Evolutionary conservation across 352 stramenopile species (phyloP), one percentile per base, ranked within the genome.

Genomic region (Phytophthora podocarpi): DNA sequence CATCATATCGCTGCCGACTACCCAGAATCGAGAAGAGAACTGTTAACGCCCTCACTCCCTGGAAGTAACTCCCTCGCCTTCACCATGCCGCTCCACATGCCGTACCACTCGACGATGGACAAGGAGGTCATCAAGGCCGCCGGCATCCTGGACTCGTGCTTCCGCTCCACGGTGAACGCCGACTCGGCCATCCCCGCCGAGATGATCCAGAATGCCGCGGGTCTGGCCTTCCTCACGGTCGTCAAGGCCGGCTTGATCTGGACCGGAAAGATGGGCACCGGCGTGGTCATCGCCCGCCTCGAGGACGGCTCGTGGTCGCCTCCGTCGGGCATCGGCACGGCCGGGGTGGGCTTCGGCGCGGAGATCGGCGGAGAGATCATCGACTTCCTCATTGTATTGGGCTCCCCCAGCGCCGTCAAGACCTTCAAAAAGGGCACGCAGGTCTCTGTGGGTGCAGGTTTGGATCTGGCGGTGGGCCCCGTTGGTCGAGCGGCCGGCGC

Each of bases 361-460:
- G 84, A 95, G 56, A 89, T 93, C 37, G 87, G 87, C 36, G 87
- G 85, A 12, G 87, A 96, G 53, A 89, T 96, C 63, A 80, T 94
- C 58, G 86, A 96, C 40, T 96, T 95, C 42, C 91, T 96, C 80
- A 96, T 96, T 66, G 70, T 96, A 3, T 64, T 96, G 35, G 84
- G 85, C 69, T 95, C 87, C 0, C 61, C 55, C 4, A 74, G 59
- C 32, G 83, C 87, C 34, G 78, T 96, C 35, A 80, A 87, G 21
- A 91, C 80, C 34, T 96, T 96, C 67, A 94, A 93, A 58, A 87
- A 87, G 47, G 85, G 85, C 27, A 90, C 83, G 24, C 87, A 96
- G 46, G 76, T 94, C 20, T 92, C 81, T 2, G 76, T 96, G 9
- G 87, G 87, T 31, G 85, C 87, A 2, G 87, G 83, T 0, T 37